Evolutionary conservation across 148 eudicot genomes (phyloP), one percentile per base, ranked within the genome.

Genomic region (Amaranthus palmeri): DNA sequence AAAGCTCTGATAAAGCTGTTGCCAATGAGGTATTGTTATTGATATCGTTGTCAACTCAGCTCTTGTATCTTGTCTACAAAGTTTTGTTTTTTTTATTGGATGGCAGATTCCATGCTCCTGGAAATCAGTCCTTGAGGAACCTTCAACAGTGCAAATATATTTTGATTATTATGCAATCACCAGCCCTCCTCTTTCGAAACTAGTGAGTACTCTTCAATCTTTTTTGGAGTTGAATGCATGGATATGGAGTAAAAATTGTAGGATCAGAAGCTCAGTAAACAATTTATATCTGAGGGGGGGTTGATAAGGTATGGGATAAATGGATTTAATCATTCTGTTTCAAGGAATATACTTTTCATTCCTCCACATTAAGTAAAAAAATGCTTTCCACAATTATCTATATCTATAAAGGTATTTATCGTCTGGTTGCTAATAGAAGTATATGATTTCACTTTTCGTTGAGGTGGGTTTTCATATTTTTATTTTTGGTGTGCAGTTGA

Each of bases 161-260:
- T 95, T 91, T 81, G 96, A 91, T 64, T 95, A 91, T 79, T 95
- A 95, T 83, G 85, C 88, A 47, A 68, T 86, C 67, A 89, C 93
- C 10, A 84, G 68, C 65, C 93, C 97, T 46, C 97, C 96, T 54
- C 82, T 86, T 61, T 84, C 99, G 6, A 89, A 86, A 81, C 83
- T 88, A 88, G 99, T 93, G 69, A 80, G 91, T 87, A 49, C 72
- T 15, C 71, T 62, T 3, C 45, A 7, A 52, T 75, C 12, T 60
- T 55, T 44, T 48, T 12, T 55, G 40, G 6, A 0, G 10, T 41
- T 63, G 54, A 36, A 58, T 2, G 42, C 10, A 58, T 58, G 36
- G 0, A 0, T 25, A 25, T 25, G 36, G 2, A 25, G 6, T 18
- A 14, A 18, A 18, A 8, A 18, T 8, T 59, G 4, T 4, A 18